A percentile compares a stretch with the other conserved stretches of the same genome.
Conservation (phyloP, 768 basidiomycete species). For the Tricholoma terreum region DNA sequence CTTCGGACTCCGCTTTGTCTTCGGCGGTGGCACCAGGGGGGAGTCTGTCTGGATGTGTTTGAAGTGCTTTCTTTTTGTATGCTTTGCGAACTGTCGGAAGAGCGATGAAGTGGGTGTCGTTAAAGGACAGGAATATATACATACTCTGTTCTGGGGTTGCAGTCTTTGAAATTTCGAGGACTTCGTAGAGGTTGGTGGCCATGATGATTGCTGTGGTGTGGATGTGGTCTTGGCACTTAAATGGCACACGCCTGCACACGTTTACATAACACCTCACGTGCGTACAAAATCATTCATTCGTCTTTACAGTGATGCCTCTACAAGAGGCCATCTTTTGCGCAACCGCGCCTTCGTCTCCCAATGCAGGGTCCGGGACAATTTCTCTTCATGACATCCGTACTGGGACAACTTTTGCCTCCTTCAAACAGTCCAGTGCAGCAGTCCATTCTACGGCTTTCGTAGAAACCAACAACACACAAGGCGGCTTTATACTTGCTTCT, state of each 20-base stretch:
- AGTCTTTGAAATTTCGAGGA: constrained; percentile 48
- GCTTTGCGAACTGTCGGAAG: constrained; percentile 63
- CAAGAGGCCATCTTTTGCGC: constrained; percentile 70
- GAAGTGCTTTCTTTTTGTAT: constrained; percentile 69
- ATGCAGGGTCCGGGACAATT: constrained; percentile 58
- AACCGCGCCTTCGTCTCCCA: constrained; percentile 46
- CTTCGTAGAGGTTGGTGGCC: constrained; percentile 63
- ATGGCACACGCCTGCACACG: too few relatives aligned
- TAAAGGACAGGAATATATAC: constrained; percentile 30
- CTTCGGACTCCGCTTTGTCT: constrained; percentile 61
- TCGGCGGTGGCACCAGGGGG: constrained; percentile 50
- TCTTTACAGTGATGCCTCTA: constrained; percentile 51
- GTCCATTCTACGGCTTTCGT: constrained; percentile 67
- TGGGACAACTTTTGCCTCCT: constrained; percentile 71
- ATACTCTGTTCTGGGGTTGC: constrained; percentile 64
- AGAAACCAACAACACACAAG: constrained; percentile 65
- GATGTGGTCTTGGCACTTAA: too few relatives aligned
- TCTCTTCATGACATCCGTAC: constrained; percentile 81
- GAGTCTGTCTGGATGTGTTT: constrained; percentile 76
- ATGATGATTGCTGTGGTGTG: constrained; percentile 41
- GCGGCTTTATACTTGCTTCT: constrained; percentile 80
- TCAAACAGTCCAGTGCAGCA: constrained; percentile 77
- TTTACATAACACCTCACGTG: background rate
- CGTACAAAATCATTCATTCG: background rate
- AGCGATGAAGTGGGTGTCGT: background rate